Evolutionary conservation across 2,329 filamentous ascomycete genomes (phyloP).

Genomic region (Colletotrichum theobromicola): DNA sequence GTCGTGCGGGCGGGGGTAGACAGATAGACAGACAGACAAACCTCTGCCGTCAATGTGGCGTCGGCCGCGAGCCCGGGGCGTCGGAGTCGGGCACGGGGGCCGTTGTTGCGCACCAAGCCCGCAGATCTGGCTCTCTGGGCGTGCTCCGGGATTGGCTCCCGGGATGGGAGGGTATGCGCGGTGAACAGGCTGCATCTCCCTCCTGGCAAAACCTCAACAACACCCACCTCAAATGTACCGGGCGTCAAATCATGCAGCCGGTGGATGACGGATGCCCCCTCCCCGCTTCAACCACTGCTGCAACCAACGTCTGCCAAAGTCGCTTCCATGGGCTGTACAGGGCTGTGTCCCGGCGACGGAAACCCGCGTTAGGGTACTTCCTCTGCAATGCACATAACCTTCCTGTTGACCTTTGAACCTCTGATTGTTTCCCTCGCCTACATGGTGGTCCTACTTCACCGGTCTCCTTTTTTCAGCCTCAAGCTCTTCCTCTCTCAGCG

Average conservation of each 20-base stretch:
- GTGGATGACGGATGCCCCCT: not conserved
- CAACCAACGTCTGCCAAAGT: not conserved
- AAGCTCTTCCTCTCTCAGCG: not conserved
- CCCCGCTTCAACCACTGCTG: not conserved
- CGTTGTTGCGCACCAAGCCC: not conserved
- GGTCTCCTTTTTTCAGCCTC: not conserved
- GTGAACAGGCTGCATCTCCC: not conserved
- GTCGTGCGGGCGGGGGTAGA: not conserved
- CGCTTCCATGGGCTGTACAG: not conserved
- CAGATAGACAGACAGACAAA: not conserved
- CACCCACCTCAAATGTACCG: not conserved
- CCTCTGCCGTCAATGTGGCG: not conserved
- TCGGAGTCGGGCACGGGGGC: not conserved
- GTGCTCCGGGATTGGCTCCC: not conserved
- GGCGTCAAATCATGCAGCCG: not conserved
- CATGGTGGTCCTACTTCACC: not conserved
- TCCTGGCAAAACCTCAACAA: not conserved
- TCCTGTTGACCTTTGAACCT: not conserved
- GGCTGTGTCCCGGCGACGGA: not conserved
- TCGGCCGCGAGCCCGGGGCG: not conserved
- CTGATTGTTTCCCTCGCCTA: not conserved
- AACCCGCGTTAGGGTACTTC: not conserved
- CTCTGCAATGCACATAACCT: not conserved
- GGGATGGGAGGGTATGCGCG: not conserved
- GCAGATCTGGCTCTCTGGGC: not conserved